phyloP scores from a whole-genome alignment of 257 asterid species.

The Petunia axillaris region DNA sequence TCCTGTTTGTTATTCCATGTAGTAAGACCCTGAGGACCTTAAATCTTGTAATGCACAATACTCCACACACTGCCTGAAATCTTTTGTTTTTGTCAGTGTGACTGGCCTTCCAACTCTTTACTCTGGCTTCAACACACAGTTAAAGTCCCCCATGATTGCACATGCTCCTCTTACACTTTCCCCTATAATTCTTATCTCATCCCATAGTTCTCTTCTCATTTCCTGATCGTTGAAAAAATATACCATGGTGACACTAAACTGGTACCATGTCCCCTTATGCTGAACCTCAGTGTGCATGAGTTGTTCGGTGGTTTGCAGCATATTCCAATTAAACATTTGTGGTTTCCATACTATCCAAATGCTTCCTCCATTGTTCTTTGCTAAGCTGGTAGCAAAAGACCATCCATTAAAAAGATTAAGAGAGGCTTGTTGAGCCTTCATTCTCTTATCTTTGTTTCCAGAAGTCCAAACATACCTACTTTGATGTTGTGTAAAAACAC shows the following conservation, averaged over 20 bases:
- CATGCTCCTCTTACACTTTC: background rate
- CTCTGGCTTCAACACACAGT: too few species aligned
- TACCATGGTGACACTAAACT: background rate
- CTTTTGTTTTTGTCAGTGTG: background rate
- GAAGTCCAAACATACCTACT: background rate
- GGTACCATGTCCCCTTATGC: background rate
- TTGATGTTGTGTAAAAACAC: too few species aligned
- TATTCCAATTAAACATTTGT: too few species aligned
- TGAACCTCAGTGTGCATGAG: too few species aligned
- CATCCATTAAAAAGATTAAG: background rate
- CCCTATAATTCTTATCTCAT: background rate
- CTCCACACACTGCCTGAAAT: too few species aligned
- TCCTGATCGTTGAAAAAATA: background rate
- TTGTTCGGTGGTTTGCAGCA: background rate
- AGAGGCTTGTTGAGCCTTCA: background rate
- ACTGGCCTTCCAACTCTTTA: background rate
- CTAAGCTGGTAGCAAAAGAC: background rate
- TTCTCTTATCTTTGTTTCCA: background rate
- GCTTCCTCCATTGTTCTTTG: background rate
- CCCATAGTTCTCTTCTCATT: background rate
- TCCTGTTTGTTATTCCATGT: background rate
- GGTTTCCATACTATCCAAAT: background rate
- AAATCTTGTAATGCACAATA: background rate
- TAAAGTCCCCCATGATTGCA: background rate
- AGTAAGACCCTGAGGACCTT: background rate